Percentiles rank a stretch among this genome's conserved stretches.
Evolutionary conservation across 2,329 filamentous ascomycete genomes (phyloP).

Genomic region (Myriangium duriaei): DNA sequence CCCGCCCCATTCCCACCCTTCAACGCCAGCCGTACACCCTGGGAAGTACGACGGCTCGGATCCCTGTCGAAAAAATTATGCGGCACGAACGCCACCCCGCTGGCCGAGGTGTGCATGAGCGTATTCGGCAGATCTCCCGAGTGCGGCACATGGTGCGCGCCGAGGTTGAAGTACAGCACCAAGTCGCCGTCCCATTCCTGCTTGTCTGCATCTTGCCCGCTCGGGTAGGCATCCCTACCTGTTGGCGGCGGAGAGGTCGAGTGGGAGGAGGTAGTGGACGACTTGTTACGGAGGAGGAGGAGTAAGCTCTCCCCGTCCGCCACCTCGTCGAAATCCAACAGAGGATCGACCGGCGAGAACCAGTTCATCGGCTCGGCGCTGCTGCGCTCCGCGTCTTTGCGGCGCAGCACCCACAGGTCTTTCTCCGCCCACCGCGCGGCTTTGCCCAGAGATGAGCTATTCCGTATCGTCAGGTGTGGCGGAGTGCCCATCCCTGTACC

Average conservation of each 20-base stretch:
- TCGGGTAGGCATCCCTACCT: too few species aligned
- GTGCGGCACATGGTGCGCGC: slow-evolving; percentile 38
- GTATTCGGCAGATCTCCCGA: slow-evolving; percentile 21
- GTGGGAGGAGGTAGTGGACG: too few species aligned
- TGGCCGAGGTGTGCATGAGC: slow-evolving; percentile 19
- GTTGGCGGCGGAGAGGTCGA: too few species aligned
- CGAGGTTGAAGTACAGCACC: slow-evolving; percentile 40
- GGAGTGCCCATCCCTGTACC: slow-evolving; percentile 24
- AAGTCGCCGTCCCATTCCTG: slow-evolving; percentile 18
- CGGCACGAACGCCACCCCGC: slow-evolving; percentile 22
- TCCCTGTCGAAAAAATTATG: slow-evolving; percentile 22
- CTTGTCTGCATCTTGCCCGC: slow-evolving; percentile 26
- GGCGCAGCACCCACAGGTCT: slow-evolving; percentile 39
- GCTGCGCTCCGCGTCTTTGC: slow-evolving; percentile 41
- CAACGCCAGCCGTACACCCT: slow-evolving; percentile 21
- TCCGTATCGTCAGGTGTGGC: slow-evolving; percentile 35
- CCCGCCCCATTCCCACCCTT: slow-evolving; percentile 13
- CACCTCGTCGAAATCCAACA: slow-evolving; percentile 40
- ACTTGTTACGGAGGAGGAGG: too few species aligned
- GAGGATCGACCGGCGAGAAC: slow-evolving; percentile 34
- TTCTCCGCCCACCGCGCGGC: slow-evolving; percentile 38
- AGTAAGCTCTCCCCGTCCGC: slow-evolving; percentile 34
- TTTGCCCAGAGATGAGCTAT: slow-evolving; percentile 36
- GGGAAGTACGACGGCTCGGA: slow-evolving; percentile 17
- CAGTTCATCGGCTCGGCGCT: slow-evolving; percentile 35